Base-by-base conservation (phyloP, 495 filamentous ascomycete genomes). In the Margaritispora aquatica region DNA sequence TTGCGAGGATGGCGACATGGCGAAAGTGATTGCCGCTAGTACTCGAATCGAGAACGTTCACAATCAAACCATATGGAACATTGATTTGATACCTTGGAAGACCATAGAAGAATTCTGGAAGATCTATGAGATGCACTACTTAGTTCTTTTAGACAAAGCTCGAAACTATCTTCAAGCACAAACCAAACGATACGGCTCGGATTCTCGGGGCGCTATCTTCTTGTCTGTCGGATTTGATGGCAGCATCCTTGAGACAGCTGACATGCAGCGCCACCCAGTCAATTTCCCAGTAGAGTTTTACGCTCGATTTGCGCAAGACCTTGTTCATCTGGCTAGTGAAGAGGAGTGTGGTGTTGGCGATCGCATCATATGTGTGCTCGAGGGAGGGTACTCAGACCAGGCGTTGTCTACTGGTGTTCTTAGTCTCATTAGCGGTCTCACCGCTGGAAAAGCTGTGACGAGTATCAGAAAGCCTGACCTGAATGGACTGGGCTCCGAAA, bases 271-370 rank as follows among this genome's bases (percentile, higher is more conserved):
- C 51, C 94, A 98, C 72, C 84, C 86, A 53, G 90, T 95, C 58
- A 94, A 96, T 71, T 92, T 98, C 8, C 94, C 95, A 0, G 97
- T 93, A 7, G 91, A 91, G 27, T 98, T 98, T 69, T 98, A 97
- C 70, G 93, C 95, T 51, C 81, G 85, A 2, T 86, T 98, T 59
- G 93, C 94, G 0, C 80, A 82, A 3, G 94, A 98, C 65, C 80
- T 96, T 2, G 86, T 93, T 15, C 79, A 77, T 3, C 75, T 98
- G 54, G 88, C 95, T 0, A 81, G 91, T 48, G 92, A 97, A 69
- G 88, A 88, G 61, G 86, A 80, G 2, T 80, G 86, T 10, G 80
- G 83, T 21, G 88, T 88, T 4, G 87, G 92, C 38, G 94, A 94
- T 8, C 78, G 94, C 20, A 77, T 97, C 26, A 84, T 98, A 64